Percentiles rank a stretch among this genome's conserved stretches.
These are phyloP conservation scores for Monascus ruber DNA, from an alignment of 2,329 filamentous ascomycete species.

Conservation along the genomic window DNA sequence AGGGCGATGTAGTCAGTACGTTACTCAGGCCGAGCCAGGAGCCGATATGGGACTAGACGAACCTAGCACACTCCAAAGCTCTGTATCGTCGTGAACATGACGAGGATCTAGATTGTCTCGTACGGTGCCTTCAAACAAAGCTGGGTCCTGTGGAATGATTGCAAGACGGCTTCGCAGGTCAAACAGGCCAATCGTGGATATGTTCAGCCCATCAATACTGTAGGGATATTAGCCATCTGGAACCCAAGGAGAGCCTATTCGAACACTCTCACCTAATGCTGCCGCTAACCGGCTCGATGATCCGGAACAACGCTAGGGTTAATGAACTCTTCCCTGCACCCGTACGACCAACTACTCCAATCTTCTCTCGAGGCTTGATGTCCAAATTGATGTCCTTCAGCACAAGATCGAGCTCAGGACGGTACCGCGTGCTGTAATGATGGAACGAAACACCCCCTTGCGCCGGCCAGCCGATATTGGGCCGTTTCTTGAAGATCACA, in stretches of 20 bases:
- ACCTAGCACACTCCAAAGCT: constrained; percentile 92
- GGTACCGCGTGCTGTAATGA: constrained; percentile 89
- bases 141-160: constrained; percentile 96
- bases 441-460: constrained; percentile 81
- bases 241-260: neutral
- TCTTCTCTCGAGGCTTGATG: constrained; percentile 95
- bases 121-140: constrained; percentile 85
- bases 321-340: constrained; percentile 93
- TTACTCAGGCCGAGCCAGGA: neutral
- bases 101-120: constrained; percentile 93
- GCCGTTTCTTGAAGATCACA: constrained; percentile 76
- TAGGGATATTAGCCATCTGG: constrained; percentile 6
- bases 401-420: constrained; percentile 78
- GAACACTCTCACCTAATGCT: constrained; percentile 46
- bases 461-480: constrained; percentile 82
- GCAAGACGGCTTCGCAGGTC: constrained; percentile 82
- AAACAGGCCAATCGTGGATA: constrained; percentile 76
- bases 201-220: constrained; percentile 79
- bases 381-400: constrained; percentile 84
- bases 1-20: constrained; percentile 26
- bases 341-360: constrained; percentile 91
- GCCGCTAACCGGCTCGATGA: constrained; percentile 78
- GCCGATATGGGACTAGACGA: constrained; percentile 31
- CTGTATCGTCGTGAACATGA: constrained; percentile 90
- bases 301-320: constrained; percentile 84